A percentile compares a stretch with the other conserved stretches of the same genome.
phyloP scores from a whole-genome alignment of 345 rosid species.

The Gossypium stocksii region DNA sequence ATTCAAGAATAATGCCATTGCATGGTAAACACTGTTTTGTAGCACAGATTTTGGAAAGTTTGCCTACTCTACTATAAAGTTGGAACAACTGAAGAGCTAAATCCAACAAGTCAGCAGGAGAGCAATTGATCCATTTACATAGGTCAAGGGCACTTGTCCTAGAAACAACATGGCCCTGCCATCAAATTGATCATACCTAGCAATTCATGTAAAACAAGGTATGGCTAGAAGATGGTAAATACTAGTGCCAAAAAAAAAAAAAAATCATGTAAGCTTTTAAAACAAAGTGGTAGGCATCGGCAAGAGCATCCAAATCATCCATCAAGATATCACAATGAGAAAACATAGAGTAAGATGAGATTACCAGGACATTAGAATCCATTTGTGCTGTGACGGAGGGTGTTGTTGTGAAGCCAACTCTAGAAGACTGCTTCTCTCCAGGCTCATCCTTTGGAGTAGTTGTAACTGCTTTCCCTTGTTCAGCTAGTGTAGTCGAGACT shows the following conservation, averaged over 20 bases:
- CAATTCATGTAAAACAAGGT: background rate
- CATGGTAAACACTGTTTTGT: background rate
- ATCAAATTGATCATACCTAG: background rate
- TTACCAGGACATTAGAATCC: conserved; percentile 53
- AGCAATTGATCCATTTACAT: background rate
- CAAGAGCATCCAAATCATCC: background rate
- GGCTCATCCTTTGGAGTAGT: conserved; percentile 32
- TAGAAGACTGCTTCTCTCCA: conserved; percentile 56
- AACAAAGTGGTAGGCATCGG: background rate
- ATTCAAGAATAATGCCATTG: background rate
- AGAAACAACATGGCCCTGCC: background rate
- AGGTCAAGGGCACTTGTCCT: background rate
- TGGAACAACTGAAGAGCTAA: background rate
- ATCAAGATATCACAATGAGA: background rate
- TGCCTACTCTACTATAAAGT: background rate
- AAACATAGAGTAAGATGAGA: conserved; percentile 8
- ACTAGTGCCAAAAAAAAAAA: background rate
- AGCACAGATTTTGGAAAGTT: background rate
- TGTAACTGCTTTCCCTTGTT: conserved; percentile 5
- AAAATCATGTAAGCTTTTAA: background rate
- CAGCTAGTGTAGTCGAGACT: conserved; percentile 33
- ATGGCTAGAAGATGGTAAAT: background rate
- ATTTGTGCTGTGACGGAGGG: conserved; percentile 39
- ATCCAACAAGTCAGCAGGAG: conserved; percentile 2
- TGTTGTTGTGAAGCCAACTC: conserved; percentile 42